Percentiles rank a stretch among this genome's conserved stretches.
phyloP scores from a whole-genome alignment of 2,329 filamentous ascomycete species.

The Neoascochyta sp. region DNA sequence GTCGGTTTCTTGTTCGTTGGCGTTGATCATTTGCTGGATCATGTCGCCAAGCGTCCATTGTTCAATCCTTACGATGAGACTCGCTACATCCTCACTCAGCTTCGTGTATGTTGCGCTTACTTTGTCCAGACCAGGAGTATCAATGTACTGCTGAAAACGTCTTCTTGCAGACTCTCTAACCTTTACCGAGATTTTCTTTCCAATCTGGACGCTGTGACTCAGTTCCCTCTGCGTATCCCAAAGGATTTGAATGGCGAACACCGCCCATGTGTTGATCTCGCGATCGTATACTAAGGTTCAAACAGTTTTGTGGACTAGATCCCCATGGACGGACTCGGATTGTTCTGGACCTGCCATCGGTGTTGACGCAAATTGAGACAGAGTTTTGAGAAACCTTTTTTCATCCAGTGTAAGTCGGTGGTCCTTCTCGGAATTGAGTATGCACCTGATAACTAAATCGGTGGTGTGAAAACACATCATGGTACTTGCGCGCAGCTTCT shows the following conservation, averaged over 20 bases:
- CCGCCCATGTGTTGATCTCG: conserved; percentile 1
- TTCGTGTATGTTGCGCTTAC: too few relatives aligned
- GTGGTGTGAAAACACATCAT: too few relatives aligned
- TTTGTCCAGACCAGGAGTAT: neutral
- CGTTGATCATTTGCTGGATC: neutral
- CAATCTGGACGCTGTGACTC: neutral
- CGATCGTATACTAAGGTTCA: neutral
- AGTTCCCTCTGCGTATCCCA: conserved; percentile 8
- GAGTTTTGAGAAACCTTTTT: conserved; percentile 4
- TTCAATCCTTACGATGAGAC: too few relatives aligned
- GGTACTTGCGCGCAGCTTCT: too few relatives aligned
- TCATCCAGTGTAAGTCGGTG: conserved; percentile 3
- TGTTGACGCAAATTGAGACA: neutral
- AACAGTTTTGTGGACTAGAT: neutral
- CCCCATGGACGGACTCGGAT: neutral
- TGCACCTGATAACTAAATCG: too few relatives aligned
- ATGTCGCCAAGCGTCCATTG: neutral
- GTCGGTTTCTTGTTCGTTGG: too few relatives aligned
- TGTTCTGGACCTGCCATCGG: conserved; percentile 1
- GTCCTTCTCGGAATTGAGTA: too few relatives aligned
- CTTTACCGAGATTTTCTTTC: conserved; percentile 1
- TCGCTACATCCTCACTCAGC: too few relatives aligned
- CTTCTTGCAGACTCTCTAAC: neutral
- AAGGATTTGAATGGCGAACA: conserved; percentile 12
- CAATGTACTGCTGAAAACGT: neutral